A percentile compares a stretch with the other conserved stretches of the same genome.
Evolutionary conservation across 768 basidiomycete genomes (phyloP).

Genomic region (Tulasnella sp.): DNA sequence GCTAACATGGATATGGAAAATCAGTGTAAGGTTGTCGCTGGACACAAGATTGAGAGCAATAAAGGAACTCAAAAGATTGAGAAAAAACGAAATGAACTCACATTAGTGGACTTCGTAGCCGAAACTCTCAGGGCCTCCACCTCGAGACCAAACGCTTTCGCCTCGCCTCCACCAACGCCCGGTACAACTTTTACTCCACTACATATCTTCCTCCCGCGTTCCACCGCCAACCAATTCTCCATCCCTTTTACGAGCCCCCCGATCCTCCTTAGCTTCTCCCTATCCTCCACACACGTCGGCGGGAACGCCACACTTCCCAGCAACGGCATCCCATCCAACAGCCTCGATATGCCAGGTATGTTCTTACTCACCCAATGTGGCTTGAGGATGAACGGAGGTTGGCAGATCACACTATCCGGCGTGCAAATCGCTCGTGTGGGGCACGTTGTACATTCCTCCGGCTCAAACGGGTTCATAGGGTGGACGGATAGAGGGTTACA

Average conservation of each 20-base stretch:
- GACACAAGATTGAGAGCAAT: conserved; percentile 13
- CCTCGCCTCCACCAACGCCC: conserved; percentile 52
- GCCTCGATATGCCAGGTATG: conserved; percentile 20
- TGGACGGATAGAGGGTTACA: conserved; percentile 38
- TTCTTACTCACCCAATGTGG: conserved; percentile 34
- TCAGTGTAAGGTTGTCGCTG: conserved; percentile 33
- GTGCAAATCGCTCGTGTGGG: conserved; percentile 57
- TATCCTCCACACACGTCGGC: conserved; percentile 63
- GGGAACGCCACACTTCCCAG: conserved; percentile 69
- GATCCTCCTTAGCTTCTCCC: conserved; percentile 59
- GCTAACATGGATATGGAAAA: conserved; percentile 30
- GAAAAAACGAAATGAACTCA: conserved; percentile 2
- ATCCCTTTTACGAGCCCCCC: conserved; percentile 64
- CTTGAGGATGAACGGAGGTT: conserved; percentile 52
- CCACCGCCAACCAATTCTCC: conserved; percentile 51
- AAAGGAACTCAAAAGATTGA: too few relatives aligned
- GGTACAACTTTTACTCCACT: conserved; percentile 32
- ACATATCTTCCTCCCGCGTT: conserved; percentile 53
- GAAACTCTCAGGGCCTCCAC: conserved; percentile 38
- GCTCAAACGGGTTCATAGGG: conserved; percentile 43
- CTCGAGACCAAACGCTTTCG: conserved; percentile 64
- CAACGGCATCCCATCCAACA: conserved; percentile 59
- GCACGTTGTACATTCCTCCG: conserved; percentile 60
- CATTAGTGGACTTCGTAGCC: conserved; percentile 16
- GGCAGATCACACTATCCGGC: conserved; percentile 48